Evolutionary conservation across 2,329 filamentous ascomycete species (phyloP).

Genomic region (Coniella lustricola): DNA sequence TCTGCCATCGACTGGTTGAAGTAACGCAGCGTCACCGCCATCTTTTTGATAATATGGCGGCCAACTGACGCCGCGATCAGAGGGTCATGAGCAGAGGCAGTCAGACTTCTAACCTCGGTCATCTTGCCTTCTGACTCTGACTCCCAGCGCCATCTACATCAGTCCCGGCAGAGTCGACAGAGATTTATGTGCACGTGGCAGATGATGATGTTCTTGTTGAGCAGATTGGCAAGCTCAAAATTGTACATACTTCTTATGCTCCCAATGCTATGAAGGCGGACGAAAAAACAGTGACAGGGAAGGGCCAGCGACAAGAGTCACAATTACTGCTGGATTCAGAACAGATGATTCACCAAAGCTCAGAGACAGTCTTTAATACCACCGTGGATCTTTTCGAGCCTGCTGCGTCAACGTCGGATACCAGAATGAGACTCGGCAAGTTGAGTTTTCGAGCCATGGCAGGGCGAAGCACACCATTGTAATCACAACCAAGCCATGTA

Average conservation of each 20-base stretch:
- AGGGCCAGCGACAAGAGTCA: not conserved
- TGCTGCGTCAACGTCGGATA: not conserved
- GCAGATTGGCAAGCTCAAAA: slow-evolving; percentile 7
- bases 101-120: slow-evolving; percentile 2
- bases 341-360: too few species aligned
- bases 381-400: too few species aligned
- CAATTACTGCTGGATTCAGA: not conserved
- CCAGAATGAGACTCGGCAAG: not conserved
- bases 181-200: not conserved
- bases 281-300: not conserved
- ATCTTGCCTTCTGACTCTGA: slow-evolving; percentile 10
- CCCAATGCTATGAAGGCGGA: not conserved
- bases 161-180: not conserved
- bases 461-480: too few species aligned
- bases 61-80: slow-evolving; percentile 9
- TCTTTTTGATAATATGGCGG: slow-evolving; percentile 61
- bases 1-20: slow-evolving; percentile 75
- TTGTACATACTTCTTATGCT: not conserved
- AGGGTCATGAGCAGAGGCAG: slow-evolving; percentile 4
- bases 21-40: slow-evolving; percentile 73
- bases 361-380: too few species aligned
- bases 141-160: slow-evolving; percentile 1
- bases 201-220: not conserved
- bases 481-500: too few species aligned
- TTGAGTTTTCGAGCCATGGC: not conserved